Evolutionary conservation across 345 rosid genomes (phyloP), one percentile per base, ranked within the genome.

Genomic region (Erysimum cheiranthoides): DNA sequence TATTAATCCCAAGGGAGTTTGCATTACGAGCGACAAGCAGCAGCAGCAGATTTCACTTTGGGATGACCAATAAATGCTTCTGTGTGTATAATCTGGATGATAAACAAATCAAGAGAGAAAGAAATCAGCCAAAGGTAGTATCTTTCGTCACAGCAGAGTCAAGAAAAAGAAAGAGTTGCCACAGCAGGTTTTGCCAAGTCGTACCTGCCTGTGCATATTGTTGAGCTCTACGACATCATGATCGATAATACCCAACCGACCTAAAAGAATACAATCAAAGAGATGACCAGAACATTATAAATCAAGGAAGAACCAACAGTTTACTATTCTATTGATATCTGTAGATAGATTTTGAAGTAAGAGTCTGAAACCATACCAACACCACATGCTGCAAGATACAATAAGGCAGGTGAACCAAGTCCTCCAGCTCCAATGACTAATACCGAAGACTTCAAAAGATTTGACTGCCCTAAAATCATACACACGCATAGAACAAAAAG

Each of bases 121-220:
- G 1, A 25, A 38, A 27, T 42, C 25, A 64, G 43, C 35, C 68
- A 10, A 47, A 8, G 40, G 18, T 47, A 13, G 53, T 54, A 30
- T 53, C 31, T 45, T 38, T 3, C 51, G 3, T 25, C 38, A 60
- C 52, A 50, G 28, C 9, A 53, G 35, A 28, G 46, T 10, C 53
- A 14, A 65, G 5, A 34, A 60, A 52, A 64, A 75, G 45, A 58
- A 36, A 53, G 73, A 76, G 75, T 7, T 52, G 32, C 38, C 18
- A 28, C 11, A 28, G 10, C 2, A 43, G 65, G 34, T 1, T 45
- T 58, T 16, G 66, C 27, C 32, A 50, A 59, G 56, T 61, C 53
- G 25, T 88, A 92, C 99, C 97, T 95, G 97, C 80, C 99, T 88
- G 66, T 95, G 99, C 99, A 95, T 89, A 71, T 92, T 95, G 71